A percentile compares a stretch with the other conserved stretches of the same genome.
Evolutionary conservation across 805 yeast genomes (phyloP).

Genomic region (Candida tammaniensis): DNA sequence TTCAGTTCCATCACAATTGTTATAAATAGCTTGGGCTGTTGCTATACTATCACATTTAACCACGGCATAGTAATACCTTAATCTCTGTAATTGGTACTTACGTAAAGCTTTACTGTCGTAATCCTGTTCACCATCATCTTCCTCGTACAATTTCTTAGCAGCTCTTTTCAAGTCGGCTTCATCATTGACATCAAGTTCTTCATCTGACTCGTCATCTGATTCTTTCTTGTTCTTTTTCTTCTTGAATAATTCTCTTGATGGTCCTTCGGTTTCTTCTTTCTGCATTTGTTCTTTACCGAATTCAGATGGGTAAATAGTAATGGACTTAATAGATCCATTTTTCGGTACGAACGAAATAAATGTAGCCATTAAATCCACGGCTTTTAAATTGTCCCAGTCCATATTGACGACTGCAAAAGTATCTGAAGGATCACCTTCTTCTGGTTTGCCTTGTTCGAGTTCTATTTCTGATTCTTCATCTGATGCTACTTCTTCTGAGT

Average conservation of each 20-base stretch:
- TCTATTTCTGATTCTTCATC: conserved; percentile 55
- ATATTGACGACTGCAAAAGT: conserved; percentile 89
- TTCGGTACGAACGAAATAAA: conserved; percentile 86
- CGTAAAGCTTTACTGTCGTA: conserved; percentile 82
- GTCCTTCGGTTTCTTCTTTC: conserved; percentile 87
- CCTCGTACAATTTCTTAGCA: conserved; percentile 71
- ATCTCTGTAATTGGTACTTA: conserved; percentile 86
- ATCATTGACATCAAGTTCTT: conserved; percentile 44
- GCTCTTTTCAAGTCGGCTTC: conserved; percentile 53
- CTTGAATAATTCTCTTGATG: conserved; percentile 79
- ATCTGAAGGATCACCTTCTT: conserved; percentile 80
- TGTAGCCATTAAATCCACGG: conserved; percentile 86
- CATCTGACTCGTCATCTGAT: conserved; percentile 30
- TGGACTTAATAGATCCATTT: conserved; percentile 84
- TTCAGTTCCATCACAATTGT: conserved; percentile 91
- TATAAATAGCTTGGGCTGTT: conserved; percentile 75
- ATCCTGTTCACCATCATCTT: conserved; percentile 78
- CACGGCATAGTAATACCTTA: conserved; percentile 91
- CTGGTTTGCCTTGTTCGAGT: conserved; percentile 59
- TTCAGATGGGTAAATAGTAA: conserved; percentile 81
- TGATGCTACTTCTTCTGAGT: conserved; percentile 40
- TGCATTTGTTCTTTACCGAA: conserved; percentile 91
- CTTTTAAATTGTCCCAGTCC: conserved; percentile 95
- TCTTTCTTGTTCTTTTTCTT: conserved; percentile 34
- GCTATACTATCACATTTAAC: conserved; percentile 72